Conservation (phyloP, 108 stramenopile genomes). For the Chaetoceros muelleri region DNA sequence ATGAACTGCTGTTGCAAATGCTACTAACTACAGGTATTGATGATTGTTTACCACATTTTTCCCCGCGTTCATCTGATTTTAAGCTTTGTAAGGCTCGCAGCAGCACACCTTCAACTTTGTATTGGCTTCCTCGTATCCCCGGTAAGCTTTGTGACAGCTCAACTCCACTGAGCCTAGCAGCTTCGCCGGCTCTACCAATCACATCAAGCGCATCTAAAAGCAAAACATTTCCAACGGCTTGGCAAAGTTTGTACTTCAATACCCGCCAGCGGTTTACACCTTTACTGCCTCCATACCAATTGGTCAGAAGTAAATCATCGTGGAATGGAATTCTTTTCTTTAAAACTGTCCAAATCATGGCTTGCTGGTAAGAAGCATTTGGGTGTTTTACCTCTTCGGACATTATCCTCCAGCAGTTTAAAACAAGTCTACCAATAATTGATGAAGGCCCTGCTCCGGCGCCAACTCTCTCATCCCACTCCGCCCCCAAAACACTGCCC, state of each 20-base stretch:
- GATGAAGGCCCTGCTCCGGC: slow-evolving; percentile 81
- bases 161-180: slow-evolving; percentile 79
- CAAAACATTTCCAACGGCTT: slow-evolving; percentile 51
- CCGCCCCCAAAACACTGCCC: slow-evolving; percentile 72
- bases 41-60: slow-evolving; percentile 37
- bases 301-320: slow-evolving; percentile 60
- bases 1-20: slow-evolving; percentile 34
- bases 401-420: slow-evolving; percentile 68
- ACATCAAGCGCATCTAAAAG: slow-evolving; percentile 81
- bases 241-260: slow-evolving; percentile 50
- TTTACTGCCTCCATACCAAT: slow-evolving; percentile 51
- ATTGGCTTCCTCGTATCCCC: slow-evolving; percentile 72
- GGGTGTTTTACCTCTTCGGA: slow-evolving; percentile 84
- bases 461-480: slow-evolving; percentile 86
- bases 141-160: slow-evolving; percentile 83
- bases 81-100: slow-evolving; percentile 74
- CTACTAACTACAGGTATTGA: slow-evolving; percentile 8
- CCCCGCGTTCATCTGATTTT: slow-evolving; percentile 70
- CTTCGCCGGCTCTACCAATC: slow-evolving; percentile 85
- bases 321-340: slow-evolving; percentile 65
- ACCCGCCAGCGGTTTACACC: slow-evolving; percentile 65
- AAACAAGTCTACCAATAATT: slow-evolving; percentile 70
- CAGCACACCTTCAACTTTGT: slow-evolving; percentile 79
- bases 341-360: slow-evolving; percentile 64
- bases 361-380: slow-evolving; percentile 76